phyloP scores from a whole-genome alignment of 805 yeast genomes.

The Myxozyma neglecta region DNA sequence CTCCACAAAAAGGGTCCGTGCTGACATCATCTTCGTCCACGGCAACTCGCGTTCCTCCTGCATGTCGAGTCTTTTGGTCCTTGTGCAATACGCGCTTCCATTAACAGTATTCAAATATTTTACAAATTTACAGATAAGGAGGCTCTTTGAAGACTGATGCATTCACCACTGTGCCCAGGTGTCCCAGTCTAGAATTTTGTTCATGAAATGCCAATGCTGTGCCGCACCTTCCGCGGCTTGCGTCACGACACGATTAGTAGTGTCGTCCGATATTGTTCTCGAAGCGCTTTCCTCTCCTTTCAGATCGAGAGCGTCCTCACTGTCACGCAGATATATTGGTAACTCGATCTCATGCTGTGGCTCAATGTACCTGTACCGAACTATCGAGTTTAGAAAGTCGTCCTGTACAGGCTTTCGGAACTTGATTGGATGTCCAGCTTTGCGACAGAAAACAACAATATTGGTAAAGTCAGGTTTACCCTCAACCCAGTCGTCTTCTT shows the following conservation, averaged over 20 bases:
- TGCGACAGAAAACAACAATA: conserved; percentile 27
- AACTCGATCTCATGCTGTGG: conserved; percentile 17
- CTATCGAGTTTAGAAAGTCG: conserved; percentile 22
- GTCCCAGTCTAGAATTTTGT: conserved; percentile 17
- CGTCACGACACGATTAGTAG: background rate
- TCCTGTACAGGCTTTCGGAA: conserved; percentile 17
- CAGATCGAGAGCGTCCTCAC: conserved; percentile 9
- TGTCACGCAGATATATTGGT: conserved; percentile 10
- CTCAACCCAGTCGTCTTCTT: background rate
- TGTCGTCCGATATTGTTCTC: conserved; percentile 7
- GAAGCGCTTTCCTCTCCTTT: background rate
- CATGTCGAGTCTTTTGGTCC: background rate
- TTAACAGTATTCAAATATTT: background rate
- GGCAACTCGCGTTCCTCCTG: background rate
- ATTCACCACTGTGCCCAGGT: conserved; percentile 22
- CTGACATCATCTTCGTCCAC: background rate
- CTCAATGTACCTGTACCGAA: conserved; percentile 9
- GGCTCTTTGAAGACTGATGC: background rate
- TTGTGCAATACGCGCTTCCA: background rate
- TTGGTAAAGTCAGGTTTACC: conserved; percentile 10
- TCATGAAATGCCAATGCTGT: conserved; percentile 18
- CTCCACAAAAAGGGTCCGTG: background rate
- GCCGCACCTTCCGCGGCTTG: conserved; percentile 18
- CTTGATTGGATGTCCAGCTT: conserved; percentile 2
- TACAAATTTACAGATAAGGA: background rate